Base-by-base conservation (phyloP, 2,329 filamentous ascomycete species). In the Escovopsis sp. region DNA sequence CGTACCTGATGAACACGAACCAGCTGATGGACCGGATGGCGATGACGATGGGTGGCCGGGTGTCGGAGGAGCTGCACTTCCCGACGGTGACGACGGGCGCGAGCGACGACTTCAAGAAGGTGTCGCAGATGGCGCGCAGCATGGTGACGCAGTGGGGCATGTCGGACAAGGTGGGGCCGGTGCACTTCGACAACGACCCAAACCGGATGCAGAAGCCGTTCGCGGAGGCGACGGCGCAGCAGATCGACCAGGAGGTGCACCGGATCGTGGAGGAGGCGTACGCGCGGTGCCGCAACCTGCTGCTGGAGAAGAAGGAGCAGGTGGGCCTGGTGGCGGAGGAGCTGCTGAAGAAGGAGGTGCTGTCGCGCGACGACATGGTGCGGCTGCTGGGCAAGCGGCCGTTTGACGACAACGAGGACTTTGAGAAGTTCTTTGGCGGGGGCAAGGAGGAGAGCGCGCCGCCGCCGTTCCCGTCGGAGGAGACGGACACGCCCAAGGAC, bases 101-200 rank as follows among this genome's bases (percentile, higher is more conserved):
- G 18, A 88, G 81, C 42, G 91, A 96, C 60, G 91, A 98, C 60
- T 98, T 98, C 75, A 89, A 91, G 65, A 98, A 98, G 67, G 91
- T 96, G 35, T 95, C 91, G 3, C 77, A 80, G 44, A 89, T 95
- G 83, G 93, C 91, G 4, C 93, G 85, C 15, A 82, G 84, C 48
- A 98, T 98, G 91, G 91, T 98, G 28, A 98, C 89, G n/a, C 85
- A 94, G 61, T 98, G 87, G 81, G 91, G 91, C 52, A 98, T 98
- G 91, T 93, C 84, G 35, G 77, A 85, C 51, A 93, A 94, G 67
- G 81, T 98, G 38, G 89, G 89, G 28, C 88, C 88, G 49, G 72
- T 98, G 48, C 84, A 93, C 69, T 98, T 89, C 62, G 82, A 91
- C 54, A 83, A 85, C 58, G 73, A 86, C 55, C 75, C 83, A 49